Base-by-base conservation (phyloP, 2,329 filamentous ascomycete species). In the Paracoccidioides brasiliensis region DNA sequence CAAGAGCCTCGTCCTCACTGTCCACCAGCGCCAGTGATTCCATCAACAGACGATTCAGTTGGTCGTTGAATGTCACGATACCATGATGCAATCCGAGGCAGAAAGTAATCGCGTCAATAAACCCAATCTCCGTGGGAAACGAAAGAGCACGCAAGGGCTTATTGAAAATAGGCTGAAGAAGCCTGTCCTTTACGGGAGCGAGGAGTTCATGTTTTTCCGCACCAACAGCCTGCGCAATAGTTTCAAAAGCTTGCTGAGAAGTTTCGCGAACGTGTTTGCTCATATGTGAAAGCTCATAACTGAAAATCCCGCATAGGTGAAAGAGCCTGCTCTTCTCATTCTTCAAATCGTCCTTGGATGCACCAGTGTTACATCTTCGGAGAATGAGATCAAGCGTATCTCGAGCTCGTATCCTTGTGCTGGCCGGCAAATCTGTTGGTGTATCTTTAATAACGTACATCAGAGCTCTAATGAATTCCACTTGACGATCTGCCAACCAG, bases 361-460 rank as follows among this genome's bases (percentile, higher is more conserved):
- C 80, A 55, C 82, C 83, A 70, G 88, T 87, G 44, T 86, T 90
- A 67, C 90, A 90, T 56, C 85, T 83, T 56, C 80, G 78, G 38
- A 96, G 77, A 35, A 97, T 80, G 44, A 88, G 79, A 63, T 91
- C 84, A 28, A 98, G 76, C 0, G 91, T 94, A 22, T 84, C 80
- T 69, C 94, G 88, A 0, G 93, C 90, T 57, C 88, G 83, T 38
- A 84, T 78, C 40, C 93, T 80, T 1, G 93, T 96, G 66, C 86
- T 90, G 56, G 94, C 90, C 1, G 94, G 91, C 0, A 98, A 78
- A 68, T 98, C 93, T 55, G 88, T 81, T 0, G 94, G 93, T 80
- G 96, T 96, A 67, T 98, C 93, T 72, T 98, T 98, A 74, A 98
- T 89, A 60, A 98, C 90, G 70, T 95, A 96, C 72, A 95, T 85